Base-by-base conservation (phyloP, 805 yeast species). In the Candida rishiriensis region DNA sequence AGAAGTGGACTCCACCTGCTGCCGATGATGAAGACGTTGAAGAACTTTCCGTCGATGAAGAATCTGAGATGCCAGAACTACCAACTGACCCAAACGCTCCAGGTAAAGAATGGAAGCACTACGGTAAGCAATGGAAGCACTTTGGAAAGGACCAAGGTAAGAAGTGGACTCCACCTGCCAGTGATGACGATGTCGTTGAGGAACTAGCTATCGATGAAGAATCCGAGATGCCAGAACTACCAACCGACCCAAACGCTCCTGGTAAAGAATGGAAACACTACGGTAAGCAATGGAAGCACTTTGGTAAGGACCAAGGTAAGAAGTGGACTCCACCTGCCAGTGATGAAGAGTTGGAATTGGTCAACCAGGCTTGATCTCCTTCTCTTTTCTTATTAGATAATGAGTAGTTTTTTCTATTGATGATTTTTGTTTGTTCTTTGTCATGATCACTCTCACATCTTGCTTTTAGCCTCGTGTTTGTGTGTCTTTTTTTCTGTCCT, bases 241-340 rank as follows among this genome's bases (percentile, higher is more conserved):
- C 46, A 16, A 54, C 46, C 3, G 26, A 21, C 7, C 51, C 46
- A 28, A 52, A 45, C 31, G 47, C 21, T n/a, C 50, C 40, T n/a
- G 41, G 40, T 38, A 43, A 47, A 29, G 38, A 47, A 41, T 50
- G 53, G 54, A 50, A 52, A 31, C 40, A 48, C 9, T 35, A 18
- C 21, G 54, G 54, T 36, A 48, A 50, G 28, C 45, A 49, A 30
- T 30, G 39, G 39, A 36, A 36, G 15, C 40, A 48, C 17, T 41
- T 43, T 29, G 56, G 56, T 34, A 53, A 53, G 48, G 44, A 52
- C 26, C 42, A 50, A 46, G 54, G 49, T 48, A 51, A 51, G 52
- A 52, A 53, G 41, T 53, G 48, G 50, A 26, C 52, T 28, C 55
- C 55, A 41, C 34, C 34, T n/a, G 17, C 29, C 9, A 31, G 21